phyloP scores from a whole-genome alignment of 768 basidiomycete genomes.

The Pleurotus salmoneostramineus region DNA sequence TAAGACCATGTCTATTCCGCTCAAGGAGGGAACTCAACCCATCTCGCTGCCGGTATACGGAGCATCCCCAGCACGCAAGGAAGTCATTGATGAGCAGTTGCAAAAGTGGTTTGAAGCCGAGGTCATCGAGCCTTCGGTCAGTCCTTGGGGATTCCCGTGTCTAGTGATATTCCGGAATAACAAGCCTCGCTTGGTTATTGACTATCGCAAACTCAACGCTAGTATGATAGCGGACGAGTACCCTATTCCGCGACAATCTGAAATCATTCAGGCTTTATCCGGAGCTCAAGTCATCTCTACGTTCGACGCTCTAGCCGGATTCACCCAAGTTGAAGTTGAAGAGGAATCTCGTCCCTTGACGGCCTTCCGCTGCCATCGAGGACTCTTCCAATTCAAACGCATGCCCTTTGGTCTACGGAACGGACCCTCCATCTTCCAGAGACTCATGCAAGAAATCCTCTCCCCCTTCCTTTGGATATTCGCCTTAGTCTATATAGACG shows the following conservation, averaged over 20 bases:
- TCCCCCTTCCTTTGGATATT: constrained; percentile 34
- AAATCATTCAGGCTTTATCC: constrained; percentile 23
- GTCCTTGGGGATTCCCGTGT: constrained; percentile 30
- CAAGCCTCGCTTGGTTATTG: constrained; percentile 31
- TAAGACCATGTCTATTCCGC: constrained; percentile 18
- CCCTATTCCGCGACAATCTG: constrained; percentile 18
- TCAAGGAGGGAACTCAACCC: constrained; percentile 20
- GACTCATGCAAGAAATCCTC: constrained; percentile 33
- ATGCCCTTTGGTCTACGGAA: constrained; percentile 1
- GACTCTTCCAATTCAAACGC: constrained; percentile 31
- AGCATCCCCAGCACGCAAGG: constrained; percentile 21
- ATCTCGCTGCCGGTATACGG: constrained; percentile 21
- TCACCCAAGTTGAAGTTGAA: constrained; percentile 31
- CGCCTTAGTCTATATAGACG: constrained; percentile 36
- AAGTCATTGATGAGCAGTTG: constrained; percentile 25
- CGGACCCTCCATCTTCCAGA: constrained; percentile 28
- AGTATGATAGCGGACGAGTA: constrained; percentile 15
- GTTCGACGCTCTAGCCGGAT: constrained; percentile 33
- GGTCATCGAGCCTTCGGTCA: constrained; percentile 34
- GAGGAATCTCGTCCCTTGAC: constrained; percentile 25
- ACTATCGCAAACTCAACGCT: constrained; percentile 11
- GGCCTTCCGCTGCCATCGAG: constrained; percentile 33
- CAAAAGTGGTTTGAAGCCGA: constrained; percentile 26
- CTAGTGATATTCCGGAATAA: constrained; percentile 31
- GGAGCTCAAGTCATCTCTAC: constrained; percentile 27